Evolutionary conservation across 2,329 filamentous ascomycete species (phyloP).

Genomic region (Pseudocercospora cruenta): DNA sequence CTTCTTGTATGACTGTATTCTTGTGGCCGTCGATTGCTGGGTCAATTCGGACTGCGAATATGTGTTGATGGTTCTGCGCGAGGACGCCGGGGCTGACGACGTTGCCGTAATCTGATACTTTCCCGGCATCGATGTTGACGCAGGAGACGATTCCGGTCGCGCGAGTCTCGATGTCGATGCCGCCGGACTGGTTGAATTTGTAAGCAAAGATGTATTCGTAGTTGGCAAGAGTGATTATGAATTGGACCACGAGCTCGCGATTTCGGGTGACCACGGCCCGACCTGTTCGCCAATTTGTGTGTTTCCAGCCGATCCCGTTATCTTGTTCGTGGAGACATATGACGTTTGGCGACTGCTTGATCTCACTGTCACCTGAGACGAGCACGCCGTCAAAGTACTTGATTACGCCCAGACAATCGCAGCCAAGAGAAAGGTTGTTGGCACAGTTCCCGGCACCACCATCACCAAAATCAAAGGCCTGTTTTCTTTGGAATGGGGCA

Average conservation of each 20-base stretch:
- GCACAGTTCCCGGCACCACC: slow-evolving; percentile 68
- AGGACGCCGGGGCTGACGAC: slow-evolving; percentile 71
- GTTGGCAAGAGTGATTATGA: slow-evolving; percentile 70
- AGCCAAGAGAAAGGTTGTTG: slow-evolving; percentile 70
- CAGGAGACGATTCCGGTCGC: slow-evolving; percentile 69
- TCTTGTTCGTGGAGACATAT: slow-evolving; percentile 74
- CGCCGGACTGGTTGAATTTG: slow-evolving; percentile 71
- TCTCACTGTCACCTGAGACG: slow-evolving; percentile 41
- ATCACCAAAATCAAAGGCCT: slow-evolving; percentile 72
- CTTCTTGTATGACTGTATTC: slow-evolving; percentile 55
- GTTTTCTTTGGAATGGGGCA: slow-evolving; percentile 69
- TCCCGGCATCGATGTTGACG: slow-evolving; percentile 60
- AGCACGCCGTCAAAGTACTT: slow-evolving; percentile 64
- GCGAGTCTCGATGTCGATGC: slow-evolving; percentile 68
- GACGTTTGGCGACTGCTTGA: slow-evolving; percentile 57
- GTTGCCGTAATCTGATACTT: slow-evolving; percentile 61
- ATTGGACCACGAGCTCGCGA: slow-evolving; percentile 68
- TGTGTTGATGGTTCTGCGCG: slow-evolving; percentile 74
- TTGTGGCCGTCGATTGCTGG: slow-evolving; percentile 51
- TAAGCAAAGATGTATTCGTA: slow-evolving; percentile 76
- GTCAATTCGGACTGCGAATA: slow-evolving; percentile 63
- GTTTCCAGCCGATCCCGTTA: slow-evolving; percentile 70
- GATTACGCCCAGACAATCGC: slow-evolving; percentile 71
- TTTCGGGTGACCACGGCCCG: slow-evolving; percentile 66
- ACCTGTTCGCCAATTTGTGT: slow-evolving; percentile 71